Evolutionary conservation across 176 grass and related monocot species (phyloP).

Genomic region (Carex littledalei): DNA sequence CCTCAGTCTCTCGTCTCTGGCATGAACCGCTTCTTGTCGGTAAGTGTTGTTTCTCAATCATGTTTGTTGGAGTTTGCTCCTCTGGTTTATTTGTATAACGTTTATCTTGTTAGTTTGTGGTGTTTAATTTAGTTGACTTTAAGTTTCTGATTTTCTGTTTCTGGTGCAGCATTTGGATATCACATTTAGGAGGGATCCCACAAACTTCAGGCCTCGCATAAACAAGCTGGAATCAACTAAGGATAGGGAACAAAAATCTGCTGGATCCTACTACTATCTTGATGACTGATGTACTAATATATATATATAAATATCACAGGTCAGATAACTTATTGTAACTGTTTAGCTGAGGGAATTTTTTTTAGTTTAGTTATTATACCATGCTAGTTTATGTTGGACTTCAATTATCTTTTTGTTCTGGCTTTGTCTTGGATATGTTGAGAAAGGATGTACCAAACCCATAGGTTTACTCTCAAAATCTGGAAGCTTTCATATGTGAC

Average conservation of each 20-base stretch:
- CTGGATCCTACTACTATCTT: constrained; percentile 76
- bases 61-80: neutral
- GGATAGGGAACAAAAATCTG: constrained; percentile 67
- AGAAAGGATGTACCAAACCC: neutral
- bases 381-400: neutral
- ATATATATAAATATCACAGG: constrained; percentile 11
- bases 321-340: neutral
- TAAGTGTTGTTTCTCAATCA: constrained; percentile 36
- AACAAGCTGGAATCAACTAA: constrained; percentile 75
- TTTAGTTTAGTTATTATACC: neutral
- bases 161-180: constrained; percentile 54
- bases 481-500: neutral
- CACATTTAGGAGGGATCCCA: constrained; percentile 77
- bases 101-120: neutral
- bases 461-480: neutral
- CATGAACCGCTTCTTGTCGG: constrained; percentile 67
- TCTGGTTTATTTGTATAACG: neutral
- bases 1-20: constrained; percentile 55
- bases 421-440: neutral
- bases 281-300: constrained; percentile 48
- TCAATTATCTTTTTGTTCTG: neutral
- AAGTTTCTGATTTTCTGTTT: neutral
- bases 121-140: neutral
- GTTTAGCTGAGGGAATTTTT: neutral
- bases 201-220: constrained; percentile 69